Base-by-base conservation (phyloP, 2,329 filamentous ascomycete species). In the Chrysoporthe deuterocubensis region DNA sequence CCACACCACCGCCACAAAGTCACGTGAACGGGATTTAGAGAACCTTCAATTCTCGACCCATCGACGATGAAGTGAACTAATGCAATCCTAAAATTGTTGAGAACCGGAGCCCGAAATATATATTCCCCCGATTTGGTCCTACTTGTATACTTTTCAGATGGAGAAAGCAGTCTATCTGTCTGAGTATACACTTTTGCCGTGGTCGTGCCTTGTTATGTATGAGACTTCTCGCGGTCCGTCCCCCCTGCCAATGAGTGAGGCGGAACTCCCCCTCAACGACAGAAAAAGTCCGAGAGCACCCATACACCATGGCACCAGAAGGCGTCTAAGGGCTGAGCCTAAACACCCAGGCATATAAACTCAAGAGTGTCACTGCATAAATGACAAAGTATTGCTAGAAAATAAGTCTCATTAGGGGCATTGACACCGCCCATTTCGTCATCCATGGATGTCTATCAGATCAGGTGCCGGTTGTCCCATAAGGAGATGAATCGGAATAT, bases 1-100 rank as follows among this genome's bases (percentile, higher is more conserved):
- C 60, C 60, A 62, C 60, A 62, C 16, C 60, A 62, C 60, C 60
- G 60, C 60, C 60, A 62, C 60, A 61, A 46, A n/a, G 60, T 62
- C 60, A 62, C 60, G 60, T 62, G 60, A 14, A 46, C 26, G 3
- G 42, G 21, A 21, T 1, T 16, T 18, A 14, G 16, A 34, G 26
- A 44, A 42, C 13, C 58, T 59, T 18, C 21, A 60, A 42, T 40
- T 26, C 21, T 14, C 56, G 18, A 42, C 37, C 16, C 34, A 42
- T 26, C 18, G 40, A 26, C 21, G 6, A n/a, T 26, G 42, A 32
- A 21, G n/a, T 26, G 14, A 40, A 61, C 18, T 40, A 4, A 34
- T 21, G 9, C 37, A 40, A 40, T 16, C 16, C 13, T 32, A 34
- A 16, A 9, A 40, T 9, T 40, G 37, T 34, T 14, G 11, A 13